phyloP scores from a whole-genome alignment of 78 protist genomes.

The Dictyostelium discoideum region DNA sequence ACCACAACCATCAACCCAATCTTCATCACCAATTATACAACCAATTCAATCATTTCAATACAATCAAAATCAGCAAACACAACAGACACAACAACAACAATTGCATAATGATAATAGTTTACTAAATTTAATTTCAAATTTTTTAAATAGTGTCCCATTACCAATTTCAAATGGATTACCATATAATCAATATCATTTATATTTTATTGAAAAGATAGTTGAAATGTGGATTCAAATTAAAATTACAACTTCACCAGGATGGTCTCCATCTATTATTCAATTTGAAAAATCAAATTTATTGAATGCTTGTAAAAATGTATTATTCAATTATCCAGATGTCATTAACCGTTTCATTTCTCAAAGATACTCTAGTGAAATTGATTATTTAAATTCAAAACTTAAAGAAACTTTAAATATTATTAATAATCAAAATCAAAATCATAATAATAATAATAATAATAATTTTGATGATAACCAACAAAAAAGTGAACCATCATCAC shows the following conservation, averaged over 20 bases:
- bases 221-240: constrained; percentile 1
- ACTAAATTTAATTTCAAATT: neutral
- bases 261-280: neutral
- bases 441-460: neutral
- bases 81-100: neutral
- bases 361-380: neutral
- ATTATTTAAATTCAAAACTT: neutral
- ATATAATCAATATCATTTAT: neutral
- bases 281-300: neutral
- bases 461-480: neutral
- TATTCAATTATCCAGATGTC: neutral
- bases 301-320: neutral
- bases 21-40: neutral
- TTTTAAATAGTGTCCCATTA: neutral
- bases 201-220: neutral
- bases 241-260: neutral
- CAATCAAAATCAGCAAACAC: neutral
- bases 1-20: no score
- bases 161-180: neutral
- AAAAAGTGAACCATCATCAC: neutral
- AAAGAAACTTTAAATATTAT: neutral
- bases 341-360: neutral
- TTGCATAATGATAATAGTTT: neutral
- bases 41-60: neutral
- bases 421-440: neutral